phyloP scores from a whole-genome alignment of 2,329 filamentous ascomycete species.

The Diplodia scrobiculata region DNA sequence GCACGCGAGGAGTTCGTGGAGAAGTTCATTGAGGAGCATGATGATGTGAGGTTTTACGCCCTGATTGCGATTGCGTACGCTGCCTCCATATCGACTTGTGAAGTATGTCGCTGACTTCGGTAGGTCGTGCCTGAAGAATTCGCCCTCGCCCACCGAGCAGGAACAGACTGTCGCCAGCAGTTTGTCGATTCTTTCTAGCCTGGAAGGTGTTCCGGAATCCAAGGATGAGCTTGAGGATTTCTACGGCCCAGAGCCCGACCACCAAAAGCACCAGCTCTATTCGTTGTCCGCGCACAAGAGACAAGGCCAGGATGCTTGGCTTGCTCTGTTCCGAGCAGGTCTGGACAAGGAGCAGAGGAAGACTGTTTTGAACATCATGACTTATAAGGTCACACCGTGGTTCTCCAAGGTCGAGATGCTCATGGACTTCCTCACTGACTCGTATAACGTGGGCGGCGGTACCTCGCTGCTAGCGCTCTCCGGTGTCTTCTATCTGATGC shows the following conservation, averaged over 20 bases:
- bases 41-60: slow-evolving; percentile 83
- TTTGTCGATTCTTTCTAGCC: slow-evolving; percentile 61
- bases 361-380: slow-evolving; percentile 71
- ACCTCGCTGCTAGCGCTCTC: slow-evolving; percentile 85
- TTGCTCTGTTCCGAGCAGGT: slow-evolving; percentile 69
- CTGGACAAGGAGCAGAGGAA: slow-evolving; percentile 77
- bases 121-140: slow-evolving; percentile 21
- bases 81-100: background rate
- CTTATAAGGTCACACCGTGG: slow-evolving; percentile 80
- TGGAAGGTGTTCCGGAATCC: slow-evolving; percentile 71
- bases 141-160: slow-evolving; percentile 29
- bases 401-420: slow-evolving; percentile 85
- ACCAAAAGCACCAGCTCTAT: slow-evolving; percentile 62
- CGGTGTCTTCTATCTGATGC: slow-evolving; percentile 92
- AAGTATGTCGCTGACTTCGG: background rate
- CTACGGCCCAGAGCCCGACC: slow-evolving; percentile 65
- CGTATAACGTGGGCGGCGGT: slow-evolving; percentile 82
- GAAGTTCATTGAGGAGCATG: slow-evolving; percentile 76
- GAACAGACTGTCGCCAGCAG: slow-evolving; percentile 58
- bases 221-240: slow-evolving; percentile 69
- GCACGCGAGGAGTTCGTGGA: slow-evolving; percentile 73
- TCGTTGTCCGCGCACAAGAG: slow-evolving; percentile 73
- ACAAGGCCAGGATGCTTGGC: slow-evolving; percentile 82
- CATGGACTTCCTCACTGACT: slow-evolving; percentile 96
- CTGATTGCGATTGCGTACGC: slow-evolving; percentile 73